Base-by-base conservation (phyloP, 768 basidiomycete species). In the Suillus sp. region DNA sequence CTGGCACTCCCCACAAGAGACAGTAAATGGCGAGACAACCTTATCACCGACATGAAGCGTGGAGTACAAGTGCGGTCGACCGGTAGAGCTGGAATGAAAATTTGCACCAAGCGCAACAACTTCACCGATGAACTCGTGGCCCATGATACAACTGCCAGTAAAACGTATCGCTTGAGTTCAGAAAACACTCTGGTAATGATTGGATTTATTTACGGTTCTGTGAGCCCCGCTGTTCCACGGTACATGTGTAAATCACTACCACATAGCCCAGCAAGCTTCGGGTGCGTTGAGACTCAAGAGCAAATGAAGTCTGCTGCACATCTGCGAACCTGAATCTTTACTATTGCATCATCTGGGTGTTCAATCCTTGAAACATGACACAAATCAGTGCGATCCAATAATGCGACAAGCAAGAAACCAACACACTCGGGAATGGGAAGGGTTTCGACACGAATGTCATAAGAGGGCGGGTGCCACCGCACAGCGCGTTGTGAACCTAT, bases 1-100 rank as follows among this genome's bases (percentile, higher is more conserved):
- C 91, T 88, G 84, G 82, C 92, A 94, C 70, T 93, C 91, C n/a
- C 87, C 88, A 66, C 92, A 94, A 56, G 85, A 90, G n/a, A 84
- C 81, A 0, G 91, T 91, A 74, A 93, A 93, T 3, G 92, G 90
- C 1, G 90, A 86, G 27, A 93, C 86, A 16, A 93, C 89, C 69
- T 86, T 89, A 71, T 93, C 88, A 6, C 91, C 91, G 7, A 91
- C 74, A 61, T 81, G 84, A 60, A 93, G 79, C 27, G 77, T 83
- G 0, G 86, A 78, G 65, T 93, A 92, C 20, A 91, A 76, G 30
- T 72, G 70, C 1, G 91, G 90, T 54, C 91, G 80, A 50, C 81
- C 85, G 48, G 78, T 66, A 5, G 69, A 74, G 9, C 71, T 73
- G 8, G 75, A 67, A 5, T 77, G 77, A 69, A 86, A 92, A 68